phyloP scores from a whole-genome alignment of 1,139 yeast genomes.

The Debaryomycetaceae sp. region DNA sequence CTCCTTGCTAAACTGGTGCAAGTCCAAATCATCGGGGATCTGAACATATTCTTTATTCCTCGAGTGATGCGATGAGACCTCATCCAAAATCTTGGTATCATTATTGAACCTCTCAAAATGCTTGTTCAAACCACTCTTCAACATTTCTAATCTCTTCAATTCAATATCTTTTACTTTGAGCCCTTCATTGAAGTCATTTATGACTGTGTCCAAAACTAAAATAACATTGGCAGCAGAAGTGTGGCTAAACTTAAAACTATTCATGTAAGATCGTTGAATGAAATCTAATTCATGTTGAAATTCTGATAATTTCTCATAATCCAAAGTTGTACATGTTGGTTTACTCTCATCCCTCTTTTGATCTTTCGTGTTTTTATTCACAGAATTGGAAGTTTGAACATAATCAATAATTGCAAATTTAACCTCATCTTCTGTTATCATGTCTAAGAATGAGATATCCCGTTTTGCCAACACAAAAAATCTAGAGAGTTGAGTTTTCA shows the following conservation, averaged over 20 bases:
- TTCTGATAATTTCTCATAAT: neutral
- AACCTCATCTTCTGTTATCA: conserved; percentile 6
- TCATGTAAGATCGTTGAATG: conserved; percentile 5
- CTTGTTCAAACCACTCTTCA: conserved; percentile 1
- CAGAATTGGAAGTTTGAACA: neutral
- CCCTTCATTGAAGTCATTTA: neutral
- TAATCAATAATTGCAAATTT: no score
- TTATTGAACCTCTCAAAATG: conserved; percentile 4
- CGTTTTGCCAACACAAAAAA: conserved; percentile 9
- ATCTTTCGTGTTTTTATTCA: neutral
- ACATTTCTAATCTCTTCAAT: neutral
- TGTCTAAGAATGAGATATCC: conserved; percentile 8
- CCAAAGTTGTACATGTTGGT: neutral
- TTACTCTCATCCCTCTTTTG: neutral
- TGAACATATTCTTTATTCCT: conserved; percentile 11
- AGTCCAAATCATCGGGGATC: conserved; percentile 19
- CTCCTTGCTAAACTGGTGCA: conserved; percentile 24
- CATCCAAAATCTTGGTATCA: conserved; percentile 8
- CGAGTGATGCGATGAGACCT: neutral
- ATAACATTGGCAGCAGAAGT: conserved; percentile 3
- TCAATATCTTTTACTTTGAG: neutral
- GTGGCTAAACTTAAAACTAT: conserved; percentile 3
- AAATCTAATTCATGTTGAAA: conserved; percentile 3
- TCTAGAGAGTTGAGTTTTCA: conserved; percentile 1
- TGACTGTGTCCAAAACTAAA: conserved; percentile 3